A percentile compares a stretch with the other conserved stretches of the same genome.
These are phyloP conservation scores for Crithidia brevicula DNA, from an alignment of 208 protist genomes.

Conservation along the genomic window DNA sequence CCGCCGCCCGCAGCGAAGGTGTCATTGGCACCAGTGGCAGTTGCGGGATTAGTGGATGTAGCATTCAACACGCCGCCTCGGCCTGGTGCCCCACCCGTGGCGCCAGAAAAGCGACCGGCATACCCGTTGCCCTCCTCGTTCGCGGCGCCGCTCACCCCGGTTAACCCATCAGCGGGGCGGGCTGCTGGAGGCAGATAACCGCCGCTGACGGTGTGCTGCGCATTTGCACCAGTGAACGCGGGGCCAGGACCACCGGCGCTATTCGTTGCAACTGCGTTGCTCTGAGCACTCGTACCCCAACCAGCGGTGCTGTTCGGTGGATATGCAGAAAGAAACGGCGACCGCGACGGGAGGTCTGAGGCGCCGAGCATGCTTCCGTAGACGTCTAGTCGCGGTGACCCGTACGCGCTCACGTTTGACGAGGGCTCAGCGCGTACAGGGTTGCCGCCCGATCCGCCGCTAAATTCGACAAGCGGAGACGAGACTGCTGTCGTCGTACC, in stretches of 20 bases:
- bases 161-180: too few relatives aligned
- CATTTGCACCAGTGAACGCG: background rate
- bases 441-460: background rate
- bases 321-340: background rate
- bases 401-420: conserved; percentile 2
- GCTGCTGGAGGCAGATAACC: too few relatives aligned
- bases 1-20: too few relatives aligned
- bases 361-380: background rate
- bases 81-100: too few relatives aligned
- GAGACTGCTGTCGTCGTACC: background rate
- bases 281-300: too few relatives aligned
- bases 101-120: too few relatives aligned
- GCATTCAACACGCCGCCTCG: too few relatives aligned
- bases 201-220: too few relatives aligned
- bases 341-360: background rate
- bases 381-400: conserved; percentile 3
- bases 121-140: too few relatives aligned
- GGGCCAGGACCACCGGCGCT: background rate
- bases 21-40: too few relatives aligned
- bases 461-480: background rate
- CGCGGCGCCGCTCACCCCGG: too few relatives aligned
- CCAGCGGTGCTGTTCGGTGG: background rate
- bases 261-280: background rate
- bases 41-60: too few relatives aligned
- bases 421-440: background rate